Percentiles rank a stretch among this genome's conserved stretches.
phyloP scores from a whole-genome alignment of 2,329 filamentous ascomycete species.

The Harringtonia lauricola region DNA sequence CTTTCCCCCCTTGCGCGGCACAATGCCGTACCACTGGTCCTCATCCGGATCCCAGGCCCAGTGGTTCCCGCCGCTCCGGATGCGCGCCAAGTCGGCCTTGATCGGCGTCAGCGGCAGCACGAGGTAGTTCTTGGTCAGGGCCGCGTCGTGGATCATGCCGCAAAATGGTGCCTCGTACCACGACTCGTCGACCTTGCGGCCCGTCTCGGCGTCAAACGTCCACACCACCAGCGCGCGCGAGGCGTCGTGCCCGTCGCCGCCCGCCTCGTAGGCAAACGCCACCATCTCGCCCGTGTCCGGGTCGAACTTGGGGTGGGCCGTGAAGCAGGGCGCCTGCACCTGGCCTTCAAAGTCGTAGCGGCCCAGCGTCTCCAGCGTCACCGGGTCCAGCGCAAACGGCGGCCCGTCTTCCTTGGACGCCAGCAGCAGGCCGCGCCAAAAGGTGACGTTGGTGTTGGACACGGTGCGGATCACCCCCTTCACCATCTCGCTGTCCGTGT shows the following conservation, averaged over 20 bases:
- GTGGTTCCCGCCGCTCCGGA: conserved; percentile 35
- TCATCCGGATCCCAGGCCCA: conserved; percentile 42
- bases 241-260: conserved; percentile 30
- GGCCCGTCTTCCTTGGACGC: conserved; percentile 44
- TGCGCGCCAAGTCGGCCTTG: conserved; percentile 30
- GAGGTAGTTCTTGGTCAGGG: conserved; percentile 34
- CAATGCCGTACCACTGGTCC: conserved; percentile 43
- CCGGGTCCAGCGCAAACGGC: conserved; percentile 38
- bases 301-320: conserved; percentile 41
- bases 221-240: conserved; percentile 32
- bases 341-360: conserved; percentile 41
- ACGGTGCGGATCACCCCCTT: conserved; percentile 43
- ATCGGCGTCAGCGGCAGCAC: conserved; percentile 36
- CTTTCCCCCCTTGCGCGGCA: conserved; percentile 36
- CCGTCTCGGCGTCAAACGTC: conserved; percentile 29
- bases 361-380: conserved; percentile 36
- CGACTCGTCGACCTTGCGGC: conserved; percentile 31
- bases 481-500: conserved; percentile 43
- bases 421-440: conserved; percentile 43
- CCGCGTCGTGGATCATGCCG: conserved; percentile 42
- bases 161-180: conserved; percentile 39
- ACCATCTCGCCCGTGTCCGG: conserved; percentile 39
- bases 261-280: conserved; percentile 38
- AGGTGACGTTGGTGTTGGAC: conserved; percentile 49
- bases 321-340: conserved; percentile 33